Evolutionary conservation across 2,329 filamentous ascomycete species (phyloP).

Genomic region (Aspergillus pseudotamarii): DNA sequence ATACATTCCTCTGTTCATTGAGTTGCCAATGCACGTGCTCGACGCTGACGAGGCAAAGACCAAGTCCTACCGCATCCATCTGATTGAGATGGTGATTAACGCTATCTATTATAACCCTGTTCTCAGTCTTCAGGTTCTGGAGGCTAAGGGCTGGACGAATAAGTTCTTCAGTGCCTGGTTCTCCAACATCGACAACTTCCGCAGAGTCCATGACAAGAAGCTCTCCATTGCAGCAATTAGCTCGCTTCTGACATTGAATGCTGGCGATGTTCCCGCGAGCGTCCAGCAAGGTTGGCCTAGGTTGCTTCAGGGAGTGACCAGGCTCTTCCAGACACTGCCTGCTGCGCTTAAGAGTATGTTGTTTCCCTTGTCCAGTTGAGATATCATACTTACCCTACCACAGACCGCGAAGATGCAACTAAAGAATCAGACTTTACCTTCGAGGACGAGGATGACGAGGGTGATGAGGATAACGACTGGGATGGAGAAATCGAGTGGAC

Average conservation of each 20-base stretch:
- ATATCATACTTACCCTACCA: conserved; percentile 24
- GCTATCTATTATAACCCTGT: conserved; percentile 95
- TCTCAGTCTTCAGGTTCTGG: conserved; percentile 82
- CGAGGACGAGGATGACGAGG: conserved; percentile 73
- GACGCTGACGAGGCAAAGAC: conserved; percentile 74
- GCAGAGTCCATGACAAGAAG: conserved; percentile 97
- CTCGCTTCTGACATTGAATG: conserved; percentile 75
- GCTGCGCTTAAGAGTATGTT: conserved; percentile 78
- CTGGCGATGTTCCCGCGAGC: conserved; percentile 83
- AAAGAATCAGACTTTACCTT: conserved; percentile 81
- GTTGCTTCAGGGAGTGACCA: conserved; percentile 82
- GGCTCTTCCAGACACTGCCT: conserved; percentile 89
- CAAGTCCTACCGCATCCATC: conserved; percentile 90
- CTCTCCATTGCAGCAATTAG: conserved; percentile 93
- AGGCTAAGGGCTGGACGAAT: conserved; percentile 91
- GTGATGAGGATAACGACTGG: conserved; percentile 84
- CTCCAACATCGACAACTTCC: conserved; percentile 90
- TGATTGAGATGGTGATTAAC: conserved; percentile 99
- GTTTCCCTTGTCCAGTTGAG: not conserved
- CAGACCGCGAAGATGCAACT: conserved; percentile 86
- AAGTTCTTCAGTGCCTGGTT: conserved; percentile 99
- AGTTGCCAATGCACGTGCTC: conserved; percentile 83
- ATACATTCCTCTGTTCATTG: conserved; percentile 85
- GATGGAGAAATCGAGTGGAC: conserved; percentile 72
- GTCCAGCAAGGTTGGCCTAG: conserved; percentile 95